Conservation (phyloP, 1,284 basidiomycete genomes). For the Filobasidium uniguttulatum region DNA sequence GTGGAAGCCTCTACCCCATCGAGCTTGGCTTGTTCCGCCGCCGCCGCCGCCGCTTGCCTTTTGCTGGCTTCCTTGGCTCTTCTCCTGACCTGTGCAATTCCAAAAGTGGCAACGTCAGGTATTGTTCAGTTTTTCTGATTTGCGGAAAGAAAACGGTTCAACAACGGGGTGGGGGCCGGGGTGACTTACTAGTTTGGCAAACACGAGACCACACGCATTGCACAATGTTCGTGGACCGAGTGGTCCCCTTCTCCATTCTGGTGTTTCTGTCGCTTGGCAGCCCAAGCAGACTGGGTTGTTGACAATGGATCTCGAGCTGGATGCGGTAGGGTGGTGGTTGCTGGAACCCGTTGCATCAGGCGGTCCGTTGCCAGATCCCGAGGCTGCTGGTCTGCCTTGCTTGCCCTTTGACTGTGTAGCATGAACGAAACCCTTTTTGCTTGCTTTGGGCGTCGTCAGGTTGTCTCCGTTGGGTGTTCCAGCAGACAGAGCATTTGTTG, state of each 20-base stretch:
- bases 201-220: conserved; percentile 28
- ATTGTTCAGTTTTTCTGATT: not conserved
- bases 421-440: not conserved
- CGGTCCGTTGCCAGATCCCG: too few species aligned
- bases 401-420: not conserved
- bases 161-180: not conserved
- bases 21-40: too few species aligned
- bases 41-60: too few species aligned
- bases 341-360: not conserved
- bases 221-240: conserved; percentile 36
- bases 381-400: too few species aligned
- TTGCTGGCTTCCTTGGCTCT: conserved; percentile 1
- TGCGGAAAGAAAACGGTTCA: not conserved
- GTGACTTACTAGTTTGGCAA: not conserved
- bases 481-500: too few species aligned
- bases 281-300: conserved; percentile 24
- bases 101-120: not conserved
- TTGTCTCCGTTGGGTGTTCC: not conserved
- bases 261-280: conserved; percentile 36
- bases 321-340: not conserved
- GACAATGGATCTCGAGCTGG: not conserved
- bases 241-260: conserved; percentile 36
- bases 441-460: not conserved
- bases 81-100: not conserved
- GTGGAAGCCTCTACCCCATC: too few species aligned